Conservation (phyloP, 805 yeast species). For the Cyberlindnera suaveolens region DNA sequence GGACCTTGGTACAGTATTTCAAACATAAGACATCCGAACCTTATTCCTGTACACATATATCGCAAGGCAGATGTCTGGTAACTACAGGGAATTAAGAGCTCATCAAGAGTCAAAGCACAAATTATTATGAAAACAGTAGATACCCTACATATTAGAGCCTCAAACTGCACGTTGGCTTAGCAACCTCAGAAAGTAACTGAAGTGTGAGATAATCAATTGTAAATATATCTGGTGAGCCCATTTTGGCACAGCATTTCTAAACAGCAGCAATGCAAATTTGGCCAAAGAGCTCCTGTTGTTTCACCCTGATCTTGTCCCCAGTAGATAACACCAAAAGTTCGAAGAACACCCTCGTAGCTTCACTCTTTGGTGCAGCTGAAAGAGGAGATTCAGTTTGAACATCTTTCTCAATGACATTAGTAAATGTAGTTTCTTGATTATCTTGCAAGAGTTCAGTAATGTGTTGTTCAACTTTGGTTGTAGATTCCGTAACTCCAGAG, state of each 20-base stretch:
- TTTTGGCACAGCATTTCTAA: not conserved
- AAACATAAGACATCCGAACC: too few species aligned
- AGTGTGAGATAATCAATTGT: too few species aligned
- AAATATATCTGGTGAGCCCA: too few species aligned
- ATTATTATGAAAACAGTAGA: too few species aligned
- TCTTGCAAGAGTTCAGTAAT: slow-evolving; percentile 2
- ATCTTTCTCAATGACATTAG: slow-evolving; percentile 32
- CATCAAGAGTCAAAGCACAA: too few species aligned
- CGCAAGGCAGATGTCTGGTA: too few species aligned
- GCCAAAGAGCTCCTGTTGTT: slow-evolving; percentile 57
- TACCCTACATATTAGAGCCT: too few species aligned
- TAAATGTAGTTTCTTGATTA: slow-evolving; percentile 23
- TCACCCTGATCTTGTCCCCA: slow-evolving; percentile 56
- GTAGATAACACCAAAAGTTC: slow-evolving; percentile 80
- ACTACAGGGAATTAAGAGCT: too few species aligned
- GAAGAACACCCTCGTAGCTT: slow-evolving; percentile 71
- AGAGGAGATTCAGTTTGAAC: slow-evolving; percentile 21
- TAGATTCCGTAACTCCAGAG: slow-evolving; percentile 38
- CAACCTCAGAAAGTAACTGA: not conserved
- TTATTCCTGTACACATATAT: too few species aligned
- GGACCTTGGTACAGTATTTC: too few species aligned
- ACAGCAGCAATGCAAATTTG: slow-evolving; percentile 32
- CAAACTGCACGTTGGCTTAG: not conserved
- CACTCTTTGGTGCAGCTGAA: slow-evolving; percentile 38
- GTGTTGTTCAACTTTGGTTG: slow-evolving; percentile 36